Evolutionary conservation across 1,284 basidiomycete genomes (phyloP), one percentile per base, ranked within the genome.

Genomic region (Tetrapyrgos nigripes): DNA sequence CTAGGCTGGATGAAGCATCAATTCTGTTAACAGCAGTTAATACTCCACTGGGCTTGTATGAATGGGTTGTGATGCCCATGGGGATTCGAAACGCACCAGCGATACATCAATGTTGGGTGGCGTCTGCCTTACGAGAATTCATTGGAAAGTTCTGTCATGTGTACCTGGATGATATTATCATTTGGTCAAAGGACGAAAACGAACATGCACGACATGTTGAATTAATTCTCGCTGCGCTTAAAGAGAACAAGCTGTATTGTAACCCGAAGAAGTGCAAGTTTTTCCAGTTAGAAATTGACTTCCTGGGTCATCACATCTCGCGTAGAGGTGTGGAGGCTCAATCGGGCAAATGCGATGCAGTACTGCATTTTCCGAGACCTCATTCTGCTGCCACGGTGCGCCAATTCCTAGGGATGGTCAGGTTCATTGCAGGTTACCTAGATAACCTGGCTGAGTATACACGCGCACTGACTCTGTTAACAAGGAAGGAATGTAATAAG

Each of bases 21-120:
- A n/a, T n/a, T n/a, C n/a, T n/a, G n/a, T n/a, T n/a, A 69, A 73
- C 74, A 0, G 73, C 71, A 0, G 66, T 76, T 0, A 58, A 51
- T 1, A 79, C 73, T 0, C 73, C 70, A 0, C 69, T 67, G 33
- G 72, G 74, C 0, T 55, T 72, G 9, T 76, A 67, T 55, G 70
- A 76, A 57, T 78, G 72, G 72, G 21, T 62, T 1, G 72, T 76
- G n/a, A 78, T 77, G 74, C 73, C 73, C 1, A 66, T 70, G 59
- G 74, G 72, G 13, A 49, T 72, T 23, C 53, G 64, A 10, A 74
- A 77, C 58, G 65, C 73, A 1, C 73, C 72, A 0, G 62, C 72
- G 0, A 70, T 69, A 1, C 72, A 75, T 46, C 74, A 75, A n/a
- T n/a, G n/a, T n/a, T n/a, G n/a, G n/a, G n/a, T n/a, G n/a, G n/a